Evolutionary conservation across 495 filamentous ascomycete genomes (phyloP).

Genomic region (Trichoderma erinaceum): DNA sequence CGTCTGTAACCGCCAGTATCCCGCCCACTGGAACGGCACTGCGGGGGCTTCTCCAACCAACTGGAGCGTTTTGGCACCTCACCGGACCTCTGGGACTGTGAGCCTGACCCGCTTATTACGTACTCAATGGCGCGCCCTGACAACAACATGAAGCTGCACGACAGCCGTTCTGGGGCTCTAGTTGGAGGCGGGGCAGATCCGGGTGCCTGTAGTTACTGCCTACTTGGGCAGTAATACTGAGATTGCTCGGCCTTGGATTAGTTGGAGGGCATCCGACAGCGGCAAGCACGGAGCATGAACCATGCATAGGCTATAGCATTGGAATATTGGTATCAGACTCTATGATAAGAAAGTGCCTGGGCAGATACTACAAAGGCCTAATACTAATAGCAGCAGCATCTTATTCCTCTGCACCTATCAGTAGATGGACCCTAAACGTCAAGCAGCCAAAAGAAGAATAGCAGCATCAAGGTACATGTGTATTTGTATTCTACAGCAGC

Average conservation of each 20-base stretch:
- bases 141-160: not conserved
- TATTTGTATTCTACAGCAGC: no score
- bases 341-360: no score
- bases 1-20: constrained; percentile 2
- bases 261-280: constrained; percentile 4
- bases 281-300: not conserved
- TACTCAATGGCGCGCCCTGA: constrained; percentile 5
- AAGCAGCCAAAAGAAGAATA: no score
- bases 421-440: no score
- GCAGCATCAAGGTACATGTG: no score
- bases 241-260: not conserved
- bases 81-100: not conserved
- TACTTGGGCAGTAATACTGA: not conserved
- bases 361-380: no score
- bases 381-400: no score
- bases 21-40: not conserved
- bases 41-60: not conserved
- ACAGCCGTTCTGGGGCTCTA: not conserved
- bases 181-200: not conserved
- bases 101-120: not conserved
- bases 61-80: not conserved
- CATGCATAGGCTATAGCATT: no score
- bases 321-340: no score
- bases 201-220: not conserved
- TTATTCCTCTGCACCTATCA: no score